Base-by-base conservation (phyloP, 2,329 filamentous ascomycete genomes). In the Emergomyces africanus region DNA sequence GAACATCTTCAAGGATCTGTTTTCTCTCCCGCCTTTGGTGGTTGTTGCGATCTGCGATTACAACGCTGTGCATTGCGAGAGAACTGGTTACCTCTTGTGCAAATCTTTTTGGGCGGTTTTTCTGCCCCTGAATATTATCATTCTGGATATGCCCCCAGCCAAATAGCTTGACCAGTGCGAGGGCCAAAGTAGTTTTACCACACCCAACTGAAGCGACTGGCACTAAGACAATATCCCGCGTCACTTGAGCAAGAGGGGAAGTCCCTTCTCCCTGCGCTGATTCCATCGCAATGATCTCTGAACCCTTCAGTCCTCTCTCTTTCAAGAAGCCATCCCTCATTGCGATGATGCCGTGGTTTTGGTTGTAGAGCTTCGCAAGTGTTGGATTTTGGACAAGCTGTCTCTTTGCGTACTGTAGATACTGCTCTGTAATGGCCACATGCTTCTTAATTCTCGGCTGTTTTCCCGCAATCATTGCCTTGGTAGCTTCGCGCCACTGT, bases 401-500 rank as follows among this genome's bases (percentile, higher is more conserved):
- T 65, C 82, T 83, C 54, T 87, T 84, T 35, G 89, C 92, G 71
- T 89, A 99, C 12, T 83, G 71, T 6, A 99, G 78, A 69, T 99
- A 99, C 69, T 96, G 88, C 68, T 95, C 86, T 0, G 94, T 99
- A 65, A 99, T 94, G 64, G 86, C 83, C 65, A 83, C 77, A 72
- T 99, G 94, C 73, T 97, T 97, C 76, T 84, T 91, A 76, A 83
- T 88, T 64, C 81, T 87, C 12, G 91, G 89, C 44, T 83, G 75
- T 66, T 83, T 87, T 15, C 87, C 87, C 1, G 80, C 69, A 65
- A 99, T 96, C 60, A 97, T 74, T 5, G 89, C 82, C 72, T 96
- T 97, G 48, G 94, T 99, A 70, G 89, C 95, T 75, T 99, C 94
- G 62, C 94, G 86, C 94, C 94, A 99, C 76, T 99, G 94, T 28